These are phyloP conservation scores for Schizophyllum commune DNA, from an alignment of 1,284 basidiomycete genomes.

Conservation along the genomic window DNA sequence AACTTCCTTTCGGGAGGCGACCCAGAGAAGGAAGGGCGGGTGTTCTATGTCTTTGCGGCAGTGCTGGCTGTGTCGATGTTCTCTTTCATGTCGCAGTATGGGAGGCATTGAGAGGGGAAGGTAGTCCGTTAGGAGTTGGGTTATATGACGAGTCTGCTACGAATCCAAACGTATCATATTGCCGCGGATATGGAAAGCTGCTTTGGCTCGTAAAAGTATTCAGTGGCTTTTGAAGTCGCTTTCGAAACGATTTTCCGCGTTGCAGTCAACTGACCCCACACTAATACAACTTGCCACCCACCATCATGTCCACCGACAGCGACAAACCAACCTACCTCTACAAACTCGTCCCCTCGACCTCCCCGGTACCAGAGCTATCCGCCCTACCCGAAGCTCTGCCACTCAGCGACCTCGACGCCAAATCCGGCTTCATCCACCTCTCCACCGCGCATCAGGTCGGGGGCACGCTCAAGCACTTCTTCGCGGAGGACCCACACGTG, in stretches of 20 bases:
- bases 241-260: too few relatives aligned
- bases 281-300: not conserved
- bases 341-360: slow-evolving; percentile 38
- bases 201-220: too few relatives aligned
- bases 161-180: too few relatives aligned
- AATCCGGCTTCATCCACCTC: slow-evolving; percentile 53
- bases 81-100: slow-evolving; percentile 5
- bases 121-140: too few relatives aligned
- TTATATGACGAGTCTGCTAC: too few relatives aligned
- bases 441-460: slow-evolving; percentile 51
- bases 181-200: too few relatives aligned
- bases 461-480: slow-evolving; percentile 48
- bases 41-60: slow-evolving; percentile 75
- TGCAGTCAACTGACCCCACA: too few relatives aligned
- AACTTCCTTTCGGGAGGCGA: slow-evolving; percentile 63
- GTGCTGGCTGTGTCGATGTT: slow-evolving; percentile 32
- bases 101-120: not conserved
- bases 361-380: slow-evolving; percentile 23
- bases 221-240: too few relatives aligned
- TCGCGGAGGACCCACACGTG: slow-evolving; percentile 31
- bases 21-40: slow-evolving; percentile 61
- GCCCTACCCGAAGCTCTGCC: slow-evolving; percentile 24
- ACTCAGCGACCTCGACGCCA: slow-evolving; percentile 30
- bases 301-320: not conserved
- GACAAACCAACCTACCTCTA: slow-evolving; percentile 37